Evolutionary conservation across 345 rosid species (phyloP), one percentile per base, ranked within the genome.

Genomic region (Tarenaya hassleriana): DNA sequence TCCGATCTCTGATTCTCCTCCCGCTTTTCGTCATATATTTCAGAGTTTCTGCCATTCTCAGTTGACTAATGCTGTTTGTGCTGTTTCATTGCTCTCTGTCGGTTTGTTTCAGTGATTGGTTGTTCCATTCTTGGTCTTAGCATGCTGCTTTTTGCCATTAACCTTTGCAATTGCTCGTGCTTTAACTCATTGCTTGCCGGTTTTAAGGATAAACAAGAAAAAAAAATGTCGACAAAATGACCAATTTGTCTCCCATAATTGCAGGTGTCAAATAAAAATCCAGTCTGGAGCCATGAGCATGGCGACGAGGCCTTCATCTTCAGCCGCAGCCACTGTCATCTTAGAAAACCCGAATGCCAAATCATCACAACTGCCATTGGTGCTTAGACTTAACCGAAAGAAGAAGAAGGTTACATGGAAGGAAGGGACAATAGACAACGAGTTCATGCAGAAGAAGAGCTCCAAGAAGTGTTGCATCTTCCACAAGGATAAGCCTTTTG

Each of bases 391-490:
- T 44, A 86, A 82, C 45, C 68, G 84, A 16, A 77, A 67, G 72
- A 88, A 79, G 82, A 91, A 88, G 88, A 83, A 74, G 72, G 97
- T 92, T 38, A 59, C 95, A 1, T 92, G 99, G 99, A 88, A 85
- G 71, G 82, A 79, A 11, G 99, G 94, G 53, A 92, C 97, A 34
- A 87, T 92, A 0, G 97, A 92, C 68, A 92, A 92, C 64, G 99
- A 92, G 69, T 80, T 85, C 52, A 75, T 92, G 99, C 85, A 86
- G 70, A 92, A 77, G 84, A 92, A 85, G 66, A 85, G 94, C 68
- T 88, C 98, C 32, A 92, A 92, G 83, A 88, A 81, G 64, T 92
- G 99, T 69, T 92, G 99, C 67, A 78, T 92, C 73, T 92, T 81
- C 75, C 99, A 92, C 74, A 88, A 92, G 61, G 68, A 92, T 49